phyloP scores from a whole-genome alignment of 805 yeast species.

The Wickerhamiella musiphila region DNA sequence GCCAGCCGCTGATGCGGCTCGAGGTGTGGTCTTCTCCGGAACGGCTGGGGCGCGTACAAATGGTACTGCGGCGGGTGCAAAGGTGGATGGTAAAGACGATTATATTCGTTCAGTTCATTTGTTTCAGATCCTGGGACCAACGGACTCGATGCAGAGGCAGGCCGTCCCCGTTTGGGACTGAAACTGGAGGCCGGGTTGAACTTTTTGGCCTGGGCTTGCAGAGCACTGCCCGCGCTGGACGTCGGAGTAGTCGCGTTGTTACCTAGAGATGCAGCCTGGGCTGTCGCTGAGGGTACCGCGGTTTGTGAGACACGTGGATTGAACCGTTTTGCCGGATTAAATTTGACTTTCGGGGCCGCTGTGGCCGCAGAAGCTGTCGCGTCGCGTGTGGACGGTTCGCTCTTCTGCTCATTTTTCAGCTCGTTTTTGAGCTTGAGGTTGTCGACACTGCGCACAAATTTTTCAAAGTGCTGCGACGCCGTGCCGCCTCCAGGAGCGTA shows the following conservation, averaged over 20 bases:
- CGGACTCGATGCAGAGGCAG: not conserved
- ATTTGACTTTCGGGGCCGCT: too few relatives aligned
- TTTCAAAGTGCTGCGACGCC: too few relatives aligned
- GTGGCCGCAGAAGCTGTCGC: too few relatives aligned
- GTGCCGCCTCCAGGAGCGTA: too few relatives aligned
- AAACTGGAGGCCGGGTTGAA: constrained; percentile 3
- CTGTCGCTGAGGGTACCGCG: not conserved
- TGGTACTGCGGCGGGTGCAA: constrained; percentile 47
- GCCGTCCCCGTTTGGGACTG: constrained; percentile 2
- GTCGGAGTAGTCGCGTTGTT: not conserved
- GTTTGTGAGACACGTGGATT: not conserved
- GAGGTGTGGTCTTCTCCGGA: constrained; percentile 28
- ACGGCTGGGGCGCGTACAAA: constrained; percentile 78
- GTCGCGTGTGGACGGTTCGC: too few relatives aligned
- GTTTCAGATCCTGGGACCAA: not conserved
- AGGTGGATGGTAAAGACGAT: constrained; percentile 14
- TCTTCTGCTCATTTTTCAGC: too few relatives aligned
- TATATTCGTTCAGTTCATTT: constrained; percentile 1
- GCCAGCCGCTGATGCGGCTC: constrained; percentile 57
- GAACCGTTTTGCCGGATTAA: too few relatives aligned
- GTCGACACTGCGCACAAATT: too few relatives aligned
- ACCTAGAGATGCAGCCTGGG: not conserved
- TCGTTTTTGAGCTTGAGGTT: too few relatives aligned
- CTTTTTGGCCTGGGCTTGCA: constrained; percentile 2
- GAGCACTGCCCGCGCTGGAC: not conserved